phyloP scores from a whole-genome alignment of 495 filamentous ascomycete species.

The Tuber calosporum region DNA sequence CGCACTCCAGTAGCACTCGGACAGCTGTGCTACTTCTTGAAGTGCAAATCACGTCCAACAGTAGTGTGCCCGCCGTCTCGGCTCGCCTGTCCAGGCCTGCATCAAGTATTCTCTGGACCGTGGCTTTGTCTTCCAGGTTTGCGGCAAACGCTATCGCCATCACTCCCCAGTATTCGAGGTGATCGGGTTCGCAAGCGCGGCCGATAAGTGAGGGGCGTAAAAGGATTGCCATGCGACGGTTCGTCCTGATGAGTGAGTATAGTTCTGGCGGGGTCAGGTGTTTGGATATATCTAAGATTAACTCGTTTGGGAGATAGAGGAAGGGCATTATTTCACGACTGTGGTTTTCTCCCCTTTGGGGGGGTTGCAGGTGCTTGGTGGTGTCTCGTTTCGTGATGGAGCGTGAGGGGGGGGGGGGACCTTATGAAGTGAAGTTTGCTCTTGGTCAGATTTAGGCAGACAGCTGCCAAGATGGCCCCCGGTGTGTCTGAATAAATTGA shows the following conservation, averaged over 20 bases:
- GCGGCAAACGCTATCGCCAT: constrained; percentile 18
- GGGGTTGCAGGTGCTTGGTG: too few relatives aligned
- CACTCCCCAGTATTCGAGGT: constrained; percentile 13
- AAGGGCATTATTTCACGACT: constrained; percentile 11
- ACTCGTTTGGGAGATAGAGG: constrained; percentile 22
- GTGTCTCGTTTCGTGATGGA: neutral
- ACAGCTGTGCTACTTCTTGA: constrained; percentile 4
- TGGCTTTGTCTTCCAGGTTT: constrained; percentile 9
- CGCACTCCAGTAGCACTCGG: constrained; percentile 19
- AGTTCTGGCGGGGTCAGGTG: constrained; percentile 20
- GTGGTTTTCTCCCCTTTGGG: neutral
- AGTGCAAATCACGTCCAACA: neutral
- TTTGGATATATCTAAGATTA: constrained; percentile 16
- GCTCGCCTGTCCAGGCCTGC: constrained; percentile 18
- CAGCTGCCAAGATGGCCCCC: too few relatives aligned
- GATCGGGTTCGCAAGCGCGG: constrained; percentile 5
- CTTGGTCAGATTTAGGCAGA: too few relatives aligned
- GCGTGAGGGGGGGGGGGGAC: neutral
- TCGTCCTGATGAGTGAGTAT: constrained; percentile 16
- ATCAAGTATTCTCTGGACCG: constrained; percentile 15
- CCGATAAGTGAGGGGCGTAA: constrained; percentile 14
- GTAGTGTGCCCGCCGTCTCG: neutral
- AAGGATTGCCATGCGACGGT: constrained; percentile 25
- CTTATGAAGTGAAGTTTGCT: too few relatives aligned
- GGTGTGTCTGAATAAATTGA: too few relatives aligned